Evolutionary conservation across 306 rosid species (phyloP).

Genomic region (Arachis hypogaea): DNA sequence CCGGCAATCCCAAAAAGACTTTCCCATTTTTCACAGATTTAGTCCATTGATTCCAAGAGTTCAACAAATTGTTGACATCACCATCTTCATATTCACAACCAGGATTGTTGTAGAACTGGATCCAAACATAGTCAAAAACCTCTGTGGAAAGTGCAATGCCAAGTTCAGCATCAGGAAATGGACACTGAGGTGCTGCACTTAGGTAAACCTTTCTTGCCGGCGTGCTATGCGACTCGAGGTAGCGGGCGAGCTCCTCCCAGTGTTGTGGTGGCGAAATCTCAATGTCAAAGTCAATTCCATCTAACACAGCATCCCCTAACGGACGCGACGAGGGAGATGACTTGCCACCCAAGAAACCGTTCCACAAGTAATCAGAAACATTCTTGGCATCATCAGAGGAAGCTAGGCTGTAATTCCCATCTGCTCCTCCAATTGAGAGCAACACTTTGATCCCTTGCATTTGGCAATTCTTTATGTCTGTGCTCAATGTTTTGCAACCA

Average conservation of each 20-base stretch:
- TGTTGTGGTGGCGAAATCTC: neutral
- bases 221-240: conserved; percentile 39
- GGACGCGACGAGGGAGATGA: conserved; percentile 47
- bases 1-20: conserved; percentile 59
- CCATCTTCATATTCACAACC: conserved; percentile 52
- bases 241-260: conserved; percentile 35
- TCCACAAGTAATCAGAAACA: conserved; percentile 56
- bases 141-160: conserved; percentile 36
- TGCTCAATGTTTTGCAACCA: conserved; percentile 38
- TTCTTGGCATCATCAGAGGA: conserved; percentile 50
- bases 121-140: conserved; percentile 56
- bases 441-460: conserved; percentile 53
- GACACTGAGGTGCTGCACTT: conserved; percentile 64
- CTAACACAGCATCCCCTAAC: conserved; percentile 51
- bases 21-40: conserved; percentile 12
- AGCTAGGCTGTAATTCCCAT: conserved; percentile 45
- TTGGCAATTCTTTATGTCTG: conserved; percentile 49
- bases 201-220: conserved; percentile 39
- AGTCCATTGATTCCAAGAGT: conserved; percentile 59
- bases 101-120: conserved; percentile 56
- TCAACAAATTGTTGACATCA: conserved; percentile 29
- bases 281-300: conserved; percentile 61
- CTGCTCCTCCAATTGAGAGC: conserved; percentile 55
- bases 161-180: conserved; percentile 48
- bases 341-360: conserved; percentile 54